phyloP scores from a whole-genome alignment of 2,329 filamentous ascomycete genomes.

The Teratosphaeria destructans region DNA sequence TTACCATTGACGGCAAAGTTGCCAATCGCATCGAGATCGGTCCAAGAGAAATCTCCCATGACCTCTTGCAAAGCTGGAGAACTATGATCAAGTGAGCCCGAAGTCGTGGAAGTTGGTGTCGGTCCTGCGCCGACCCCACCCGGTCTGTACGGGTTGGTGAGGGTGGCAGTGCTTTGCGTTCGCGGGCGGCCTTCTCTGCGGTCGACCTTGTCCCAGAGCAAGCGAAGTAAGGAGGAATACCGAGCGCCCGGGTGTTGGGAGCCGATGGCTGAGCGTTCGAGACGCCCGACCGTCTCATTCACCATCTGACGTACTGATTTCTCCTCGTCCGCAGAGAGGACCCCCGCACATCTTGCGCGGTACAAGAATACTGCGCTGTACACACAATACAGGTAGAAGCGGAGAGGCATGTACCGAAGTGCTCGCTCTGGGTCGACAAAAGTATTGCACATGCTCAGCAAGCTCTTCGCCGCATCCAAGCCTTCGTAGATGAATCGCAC shows the following conservation, averaged over 20 bases:
- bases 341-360: slow-evolving; percentile 37
- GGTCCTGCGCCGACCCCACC: slow-evolving; percentile 28
- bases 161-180: slow-evolving; percentile 14
- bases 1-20: slow-evolving; percentile 38
- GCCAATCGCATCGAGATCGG: slow-evolving; percentile 37
- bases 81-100: slow-evolving; percentile 13
- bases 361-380: slow-evolving; percentile 41
- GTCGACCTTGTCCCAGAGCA: slow-evolving; percentile 40
- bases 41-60: slow-evolving; percentile 42
- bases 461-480: slow-evolving; percentile 39
- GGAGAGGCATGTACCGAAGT: slow-evolving; percentile 38
- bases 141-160: slow-evolving; percentile 31
- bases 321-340: slow-evolving; percentile 38
- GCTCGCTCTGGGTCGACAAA: slow-evolving; percentile 39
- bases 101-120: slow-evolving; percentile 17
- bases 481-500: slow-evolving; percentile 42
- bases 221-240: slow-evolving; percentile 36
- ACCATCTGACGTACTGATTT: slow-evolving; percentile 37
- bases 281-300: slow-evolving; percentile 33
- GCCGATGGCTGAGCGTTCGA: slow-evolving; percentile 35
- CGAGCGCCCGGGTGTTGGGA: slow-evolving; percentile 37
- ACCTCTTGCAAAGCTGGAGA: slow-evolving; percentile 34
- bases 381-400: slow-evolving; percentile 40
- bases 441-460: slow-evolving; percentile 40
- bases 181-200: slow-evolving; percentile 19